These are phyloP conservation scores for Stephania yunnanensis DNA, from an alignment of 164 flowering plant species.

Conservation along the genomic window DNA sequence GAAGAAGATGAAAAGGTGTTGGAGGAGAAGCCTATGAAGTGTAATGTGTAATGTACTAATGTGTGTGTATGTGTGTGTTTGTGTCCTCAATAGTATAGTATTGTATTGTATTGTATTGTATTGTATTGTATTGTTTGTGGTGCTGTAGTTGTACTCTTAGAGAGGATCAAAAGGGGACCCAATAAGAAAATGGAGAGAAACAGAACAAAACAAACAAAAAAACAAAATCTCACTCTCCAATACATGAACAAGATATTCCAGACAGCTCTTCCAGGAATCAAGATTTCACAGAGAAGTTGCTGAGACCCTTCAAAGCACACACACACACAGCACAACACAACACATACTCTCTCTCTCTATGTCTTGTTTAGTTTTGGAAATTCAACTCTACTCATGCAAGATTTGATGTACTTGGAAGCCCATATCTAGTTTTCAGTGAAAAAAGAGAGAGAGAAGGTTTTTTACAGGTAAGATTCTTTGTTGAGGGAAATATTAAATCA, in stretches of 20 bases:
- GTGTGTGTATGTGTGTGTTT: constrained; percentile 1
- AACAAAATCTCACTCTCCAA: constrained; percentile 31
- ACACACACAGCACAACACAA: neutral
- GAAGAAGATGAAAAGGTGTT: constrained; percentile 22
- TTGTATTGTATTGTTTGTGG: constrained; percentile 3
- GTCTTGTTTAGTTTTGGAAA: constrained; percentile 11
- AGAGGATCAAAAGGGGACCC: constrained; percentile 20
- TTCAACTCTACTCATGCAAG: constrained; percentile 22
- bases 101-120: constrained; percentile 16
- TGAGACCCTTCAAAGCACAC: constrained; percentile 12
- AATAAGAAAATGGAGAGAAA: constrained; percentile 5
- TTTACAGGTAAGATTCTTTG: neutral
- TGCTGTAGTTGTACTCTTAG: neutral
- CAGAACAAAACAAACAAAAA: constrained; percentile 21
- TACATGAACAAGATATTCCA: constrained; percentile 50
- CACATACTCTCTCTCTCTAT: constrained; percentile 1
- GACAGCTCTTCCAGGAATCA: constrained; percentile 30
- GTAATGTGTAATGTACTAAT: too few species aligned
- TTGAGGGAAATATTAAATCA: neutral
- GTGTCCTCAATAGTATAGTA: constrained; percentile 3
- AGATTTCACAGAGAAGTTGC: constrained; percentile 17
- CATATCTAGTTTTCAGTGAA: constrained; percentile 17
- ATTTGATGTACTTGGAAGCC: constrained; percentile 25
- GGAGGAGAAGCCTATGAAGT: constrained; percentile 27
- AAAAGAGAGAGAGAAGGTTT: neutral